phyloP scores from a whole-genome alignment of 768 basidiomycete species.

The Brasilioporus rufonigricans region DNA sequence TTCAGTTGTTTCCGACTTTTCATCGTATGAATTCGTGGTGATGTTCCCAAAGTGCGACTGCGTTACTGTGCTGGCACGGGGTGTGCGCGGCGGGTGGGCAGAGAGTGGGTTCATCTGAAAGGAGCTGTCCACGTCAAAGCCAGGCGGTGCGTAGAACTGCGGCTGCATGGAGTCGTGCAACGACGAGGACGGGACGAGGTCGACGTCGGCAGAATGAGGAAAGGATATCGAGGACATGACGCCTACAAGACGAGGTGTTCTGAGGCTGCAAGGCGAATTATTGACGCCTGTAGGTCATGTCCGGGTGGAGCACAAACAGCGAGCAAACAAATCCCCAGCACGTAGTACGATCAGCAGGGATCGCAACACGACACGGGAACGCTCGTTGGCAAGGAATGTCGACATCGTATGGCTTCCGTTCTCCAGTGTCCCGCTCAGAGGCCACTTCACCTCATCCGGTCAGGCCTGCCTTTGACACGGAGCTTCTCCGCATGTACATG shows the following conservation, averaged over 20 bases:
- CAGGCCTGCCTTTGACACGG: constrained; percentile 64
- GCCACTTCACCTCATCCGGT: constrained; percentile 48
- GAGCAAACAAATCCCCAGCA: constrained; percentile 23
- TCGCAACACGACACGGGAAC: neutral
- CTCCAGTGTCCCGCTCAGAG: constrained; percentile 58
- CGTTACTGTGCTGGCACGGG: constrained; percentile 38
- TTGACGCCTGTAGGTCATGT: neutral
- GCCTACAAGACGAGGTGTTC: too few relatives aligned
- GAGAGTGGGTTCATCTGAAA: constrained; percentile 85
- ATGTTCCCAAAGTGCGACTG: constrained; percentile 26
- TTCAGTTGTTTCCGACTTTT: constrained; percentile 37
- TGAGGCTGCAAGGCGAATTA: neutral
- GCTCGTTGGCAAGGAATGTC: constrained; percentile 19
- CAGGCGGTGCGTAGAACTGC: constrained; percentile 50
- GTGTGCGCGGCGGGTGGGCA: constrained; percentile 75
- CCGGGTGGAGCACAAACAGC: constrained; percentile 18
- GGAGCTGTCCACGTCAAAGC: constrained; percentile 56
- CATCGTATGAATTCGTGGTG: constrained; percentile 38
- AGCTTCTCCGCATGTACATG: constrained; percentile 73
- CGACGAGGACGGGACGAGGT: constrained; percentile 40
- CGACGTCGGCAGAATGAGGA: constrained; percentile 42
- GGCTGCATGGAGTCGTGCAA: constrained; percentile 38
- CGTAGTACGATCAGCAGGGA: neutral
- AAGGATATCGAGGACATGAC: constrained; percentile 70
- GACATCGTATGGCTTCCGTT: constrained; percentile 47